Percentiles rank a stretch among this genome's conserved stretches.
Conservation (phyloP, 805 yeast species). For the Ogataea ganodermae region DNA sequence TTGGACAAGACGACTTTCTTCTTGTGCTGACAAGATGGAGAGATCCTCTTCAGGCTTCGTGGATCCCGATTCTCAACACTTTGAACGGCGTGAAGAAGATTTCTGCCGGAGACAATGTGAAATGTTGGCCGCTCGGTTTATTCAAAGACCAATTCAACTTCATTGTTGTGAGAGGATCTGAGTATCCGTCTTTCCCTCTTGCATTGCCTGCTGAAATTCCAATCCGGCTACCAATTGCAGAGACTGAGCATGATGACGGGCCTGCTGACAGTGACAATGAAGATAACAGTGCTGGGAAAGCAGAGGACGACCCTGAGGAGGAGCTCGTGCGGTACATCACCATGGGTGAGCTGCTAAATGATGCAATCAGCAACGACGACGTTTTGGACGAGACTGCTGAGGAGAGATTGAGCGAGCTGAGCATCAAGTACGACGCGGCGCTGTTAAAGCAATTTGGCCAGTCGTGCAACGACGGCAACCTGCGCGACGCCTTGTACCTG, state of each 20-base stretch:
- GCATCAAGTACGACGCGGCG: constrained; percentile 69
- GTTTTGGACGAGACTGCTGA: constrained; percentile 37
- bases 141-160: constrained; percentile 70
- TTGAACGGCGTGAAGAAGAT: constrained; percentile 50
- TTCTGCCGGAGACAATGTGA: constrained; percentile 59
- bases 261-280: constrained; percentile 22
- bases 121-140: constrained; percentile 87
- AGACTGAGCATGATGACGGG: constrained; percentile 1
- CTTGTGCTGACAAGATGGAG: constrained; percentile 79
- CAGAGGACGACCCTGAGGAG: constrained; percentile 64
- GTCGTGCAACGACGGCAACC: constrained; percentile 67
- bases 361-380: constrained; percentile 47
- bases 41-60: constrained; percentile 68
- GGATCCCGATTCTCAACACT: constrained; percentile 83
- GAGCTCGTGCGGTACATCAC: constrained; percentile 59
- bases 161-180: constrained; percentile 68
- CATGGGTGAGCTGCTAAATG: constrained; percentile 62
- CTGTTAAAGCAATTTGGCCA: constrained; percentile 73
- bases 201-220: constrained; percentile 82
- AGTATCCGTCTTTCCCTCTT: constrained; percentile 80
- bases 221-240: constrained; percentile 61
- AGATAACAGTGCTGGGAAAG: constrained; percentile 29
- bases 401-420: constrained; percentile 54
- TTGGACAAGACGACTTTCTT: constrained; percentile 75
- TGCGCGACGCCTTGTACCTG: constrained; percentile 67